A percentile compares a stretch with the other conserved stretches of the same genome.
Conservation (phyloP, 2,329 filamentous ascomycete species). For the Phaeoacremonium minimum region DNA sequence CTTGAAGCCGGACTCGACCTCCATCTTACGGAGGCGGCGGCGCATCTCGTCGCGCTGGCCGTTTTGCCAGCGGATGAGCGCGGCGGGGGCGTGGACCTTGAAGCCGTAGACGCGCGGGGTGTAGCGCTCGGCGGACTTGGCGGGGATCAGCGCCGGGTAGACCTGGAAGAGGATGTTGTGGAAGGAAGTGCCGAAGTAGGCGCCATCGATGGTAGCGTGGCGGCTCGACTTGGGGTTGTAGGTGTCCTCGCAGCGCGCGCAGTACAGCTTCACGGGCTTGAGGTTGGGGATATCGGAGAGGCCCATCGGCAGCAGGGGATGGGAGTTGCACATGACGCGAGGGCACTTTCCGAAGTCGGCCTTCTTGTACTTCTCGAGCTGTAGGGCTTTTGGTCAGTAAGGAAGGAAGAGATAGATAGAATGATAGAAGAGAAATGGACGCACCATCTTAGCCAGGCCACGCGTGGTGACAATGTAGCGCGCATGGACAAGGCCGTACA, state of each 20-base stretch:
- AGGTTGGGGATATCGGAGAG: conserved; percentile 83
- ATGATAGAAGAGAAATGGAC: conserved; percentile 15
- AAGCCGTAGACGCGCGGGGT: conserved; percentile 91
- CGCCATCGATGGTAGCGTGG: conserved; percentile 91
- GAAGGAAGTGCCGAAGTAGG: conserved; percentile 97
- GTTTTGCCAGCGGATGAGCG: conserved; percentile 88
- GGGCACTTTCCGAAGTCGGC: conserved; percentile 97
- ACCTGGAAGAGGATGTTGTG: conserved; percentile 99
- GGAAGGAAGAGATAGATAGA: not conserved
- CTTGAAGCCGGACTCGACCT: conserved; percentile 77
- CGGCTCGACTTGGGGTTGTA: conserved; percentile 98
- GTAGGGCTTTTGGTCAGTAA: not conserved
- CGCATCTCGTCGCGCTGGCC: conserved; percentile 78
- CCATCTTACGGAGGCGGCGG: conserved; percentile 63
- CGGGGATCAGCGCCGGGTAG: conserved; percentile 82
- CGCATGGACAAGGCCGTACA: conserved; percentile 94
- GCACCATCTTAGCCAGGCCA: conserved; percentile 92
- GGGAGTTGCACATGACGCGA: conserved; percentile 88
- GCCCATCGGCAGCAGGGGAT: conserved; percentile 92
- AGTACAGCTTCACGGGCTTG: conserved; percentile 95
- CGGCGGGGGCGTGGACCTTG: conserved; percentile 85
- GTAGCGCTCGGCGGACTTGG: conserved; percentile 82
- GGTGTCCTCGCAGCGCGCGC: conserved; percentile 92
- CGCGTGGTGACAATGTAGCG: conserved; percentile 95
- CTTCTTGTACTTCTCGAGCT: conserved; percentile 99